A percentile compares a stretch with the other conserved stretches of the same genome.
These are phyloP conservation scores for Cinnamomum chago DNA, from an alignment of 164 flowering plant genomes.

Conservation along the genomic window DNA sequence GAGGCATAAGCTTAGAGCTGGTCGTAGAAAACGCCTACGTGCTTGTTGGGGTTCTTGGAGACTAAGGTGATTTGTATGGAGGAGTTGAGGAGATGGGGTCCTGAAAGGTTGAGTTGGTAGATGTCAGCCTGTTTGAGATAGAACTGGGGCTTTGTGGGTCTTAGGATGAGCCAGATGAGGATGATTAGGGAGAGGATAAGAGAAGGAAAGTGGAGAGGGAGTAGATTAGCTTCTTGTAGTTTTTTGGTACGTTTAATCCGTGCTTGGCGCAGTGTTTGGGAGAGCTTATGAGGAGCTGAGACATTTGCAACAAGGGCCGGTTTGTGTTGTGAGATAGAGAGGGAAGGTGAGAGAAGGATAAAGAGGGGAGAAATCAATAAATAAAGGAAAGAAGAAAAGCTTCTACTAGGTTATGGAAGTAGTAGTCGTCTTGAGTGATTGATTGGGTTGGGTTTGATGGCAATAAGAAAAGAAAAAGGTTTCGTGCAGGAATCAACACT, in stretches of 20 bases:
- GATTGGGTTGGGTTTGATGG: not conserved
- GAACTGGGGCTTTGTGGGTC: conserved; percentile 32
- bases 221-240: conserved; percentile 21
- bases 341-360: not conserved
- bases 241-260: conserved; percentile 16
- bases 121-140: conserved; percentile 22
- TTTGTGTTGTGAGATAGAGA: not conserved
- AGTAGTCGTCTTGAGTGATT: too few species aligned
- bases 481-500: not conserved
- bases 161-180: conserved; percentile 25
- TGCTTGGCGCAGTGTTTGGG: conserved; percentile 30
- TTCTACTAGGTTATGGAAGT: not conserved
- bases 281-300: conserved; percentile 16
- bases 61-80: conserved; percentile 29
- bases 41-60: conserved; percentile 27
- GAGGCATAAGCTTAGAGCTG: conserved; percentile 26
- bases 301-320: conserved; percentile 16
- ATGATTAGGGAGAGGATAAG: conserved; percentile 17
- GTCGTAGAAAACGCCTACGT: conserved; percentile 29
- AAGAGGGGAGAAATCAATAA: not conserved
- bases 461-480: not conserved
- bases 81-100: conserved; percentile 27
- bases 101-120: conserved; percentile 26
- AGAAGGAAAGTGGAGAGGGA: conserved; percentile 18
- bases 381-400: not conserved